A percentile compares a stretch with the other conserved stretches of the same genome.
phyloP scores from a whole-genome alignment of 352 stramenopile genomes.

The Blastocystis hominis region DNA sequence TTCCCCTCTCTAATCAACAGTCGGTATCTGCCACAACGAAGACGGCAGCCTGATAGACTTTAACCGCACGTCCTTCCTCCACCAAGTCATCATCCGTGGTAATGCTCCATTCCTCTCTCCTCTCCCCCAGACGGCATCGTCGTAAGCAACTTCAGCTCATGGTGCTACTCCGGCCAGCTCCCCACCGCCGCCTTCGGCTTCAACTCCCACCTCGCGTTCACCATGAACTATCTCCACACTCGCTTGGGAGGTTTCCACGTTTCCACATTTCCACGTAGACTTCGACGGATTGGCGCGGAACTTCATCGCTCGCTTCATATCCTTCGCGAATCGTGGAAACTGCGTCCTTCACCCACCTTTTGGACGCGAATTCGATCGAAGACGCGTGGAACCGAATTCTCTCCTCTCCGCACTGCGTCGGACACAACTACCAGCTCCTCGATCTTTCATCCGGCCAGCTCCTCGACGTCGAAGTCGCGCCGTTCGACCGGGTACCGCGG shows the following conservation, averaged over 20 bases:
- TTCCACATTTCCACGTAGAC: not conserved
- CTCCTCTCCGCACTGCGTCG: conserved; percentile 28
- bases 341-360: not conserved
- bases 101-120: not conserved
- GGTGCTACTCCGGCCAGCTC: conserved; percentile 34
- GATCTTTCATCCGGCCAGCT: not conserved
- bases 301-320: conserved; percentile 55
- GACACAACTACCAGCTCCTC: conserved; percentile 57
- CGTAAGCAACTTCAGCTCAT: not conserved
- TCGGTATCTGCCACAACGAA: conserved; percentile 47
- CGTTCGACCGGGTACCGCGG: conserved; percentile 13
- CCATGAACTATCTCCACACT: conserved; percentile 56
- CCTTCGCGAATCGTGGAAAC: not conserved
- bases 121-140: not conserved
- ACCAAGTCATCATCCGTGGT: not conserved
- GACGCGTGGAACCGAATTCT: conserved; percentile 35
- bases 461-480: conserved; percentile 39
- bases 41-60: conserved; percentile 46
- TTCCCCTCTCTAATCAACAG: not conserved
- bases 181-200: conserved; percentile 49
- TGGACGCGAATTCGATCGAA: conserved; percentile 30
- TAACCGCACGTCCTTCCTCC: conserved; percentile 17
- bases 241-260: not conserved
- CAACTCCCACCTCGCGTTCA: conserved; percentile 32
- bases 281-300: conserved; percentile 26